Percentiles rank a stretch among this genome's conserved stretches.
These are phyloP conservation scores for Gillenia trifoliata DNA, from an alignment of 306 rosid species.

Conservation along the genomic window DNA sequence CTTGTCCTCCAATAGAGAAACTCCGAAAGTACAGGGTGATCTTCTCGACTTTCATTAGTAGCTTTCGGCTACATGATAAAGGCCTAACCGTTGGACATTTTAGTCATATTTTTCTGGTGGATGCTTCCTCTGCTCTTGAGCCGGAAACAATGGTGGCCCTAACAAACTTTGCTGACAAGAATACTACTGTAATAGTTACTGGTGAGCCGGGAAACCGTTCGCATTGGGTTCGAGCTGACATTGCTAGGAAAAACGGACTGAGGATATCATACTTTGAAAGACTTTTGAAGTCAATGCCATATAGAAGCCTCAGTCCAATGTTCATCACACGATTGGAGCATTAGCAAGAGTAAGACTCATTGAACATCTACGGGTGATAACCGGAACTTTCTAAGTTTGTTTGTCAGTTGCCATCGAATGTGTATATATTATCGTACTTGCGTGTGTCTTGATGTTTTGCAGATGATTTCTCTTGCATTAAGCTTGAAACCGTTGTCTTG, in stretches of 20 bases:
- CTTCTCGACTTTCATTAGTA: conserved; percentile 34
- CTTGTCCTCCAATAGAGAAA: conserved; percentile 23
- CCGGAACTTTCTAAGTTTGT: not conserved
- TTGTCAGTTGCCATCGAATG: not conserved
- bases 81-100: conserved; percentile 32
- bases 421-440: not conserved
- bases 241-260: conserved; percentile 27
- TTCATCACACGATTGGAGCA: not conserved
- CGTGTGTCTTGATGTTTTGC: not conserved
- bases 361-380: not conserved
- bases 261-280: not conserved
- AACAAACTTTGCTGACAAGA: conserved; percentile 21
- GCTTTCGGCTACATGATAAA: conserved; percentile 25
- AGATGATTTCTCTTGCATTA: not conserved
- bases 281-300: not conserved
- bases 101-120: conserved; percentile 33
- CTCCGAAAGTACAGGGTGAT: conserved; percentile 29
- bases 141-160: conserved; percentile 29
- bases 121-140: conserved; percentile 33
- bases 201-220: conserved; percentile 16
- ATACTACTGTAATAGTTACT: conserved; percentile 30
- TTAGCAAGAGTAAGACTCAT: not conserved
- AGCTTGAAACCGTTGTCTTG: not conserved
- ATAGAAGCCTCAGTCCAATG: not conserved
- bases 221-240: conserved; percentile 18